A percentile compares a stretch with the other conserved stretches of the same genome.
Evolutionary conservation across 2,329 filamentous ascomycete species (phyloP).

Genomic region (Fonsecaea pedrosoi): DNA sequence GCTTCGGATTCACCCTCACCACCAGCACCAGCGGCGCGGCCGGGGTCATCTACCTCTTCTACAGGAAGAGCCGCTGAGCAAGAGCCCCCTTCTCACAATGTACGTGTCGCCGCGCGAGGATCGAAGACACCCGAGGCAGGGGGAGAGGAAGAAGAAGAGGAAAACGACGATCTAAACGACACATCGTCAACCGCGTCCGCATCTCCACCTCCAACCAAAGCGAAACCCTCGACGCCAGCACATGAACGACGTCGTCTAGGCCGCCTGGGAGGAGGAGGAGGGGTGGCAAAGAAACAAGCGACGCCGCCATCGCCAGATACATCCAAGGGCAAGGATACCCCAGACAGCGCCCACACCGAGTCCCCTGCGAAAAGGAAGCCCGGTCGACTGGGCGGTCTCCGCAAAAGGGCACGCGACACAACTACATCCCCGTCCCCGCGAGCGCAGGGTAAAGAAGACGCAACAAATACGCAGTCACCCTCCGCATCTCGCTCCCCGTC

Average conservation of each 20-base stretch:
- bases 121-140: background rate
- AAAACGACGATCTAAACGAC: background rate
- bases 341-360: background rate
- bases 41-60: slow-evolving; percentile 2
- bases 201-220: background rate
- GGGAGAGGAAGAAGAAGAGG: background rate
- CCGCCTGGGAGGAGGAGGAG: slow-evolving; percentile 2
- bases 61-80: background rate
- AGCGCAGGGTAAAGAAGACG: slow-evolving; percentile 13
- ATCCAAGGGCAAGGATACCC: background rate
- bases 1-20: slow-evolving; percentile 34
- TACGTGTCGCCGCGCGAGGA: background rate
- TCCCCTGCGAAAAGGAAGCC: background rate
- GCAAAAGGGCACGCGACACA: slow-evolving; percentile 32
- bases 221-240: slow-evolving; percentile 1
- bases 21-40: slow-evolving; percentile 6
- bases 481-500: slow-evolving; percentile 27
- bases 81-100: background rate
- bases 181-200: background rate
- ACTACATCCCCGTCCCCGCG: slow-evolving; percentile 16
- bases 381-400: background rate
- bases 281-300: background rate
- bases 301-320: background rate
- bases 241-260: slow-evolving; percentile 13
- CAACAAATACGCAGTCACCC: slow-evolving; percentile 22